These are phyloP conservation scores for Candida sanyaensis DNA, from an alignment of 1,139 yeast species.

Conservation along the genomic window DNA sequence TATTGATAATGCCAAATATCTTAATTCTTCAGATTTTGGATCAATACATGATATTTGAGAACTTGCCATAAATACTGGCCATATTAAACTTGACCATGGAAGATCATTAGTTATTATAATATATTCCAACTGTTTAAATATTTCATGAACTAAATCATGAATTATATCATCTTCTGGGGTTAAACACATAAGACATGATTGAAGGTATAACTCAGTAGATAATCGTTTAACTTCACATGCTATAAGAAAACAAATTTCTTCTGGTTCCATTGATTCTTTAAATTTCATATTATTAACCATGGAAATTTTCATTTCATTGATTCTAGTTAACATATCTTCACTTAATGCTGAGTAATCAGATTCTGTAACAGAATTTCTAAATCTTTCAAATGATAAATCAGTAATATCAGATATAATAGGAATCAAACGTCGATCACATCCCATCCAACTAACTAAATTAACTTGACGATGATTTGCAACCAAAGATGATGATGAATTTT, in stretches of 20 bases:
- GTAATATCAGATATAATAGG: constrained; percentile 35
- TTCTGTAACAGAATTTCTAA: constrained; percentile 17
- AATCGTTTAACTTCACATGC: constrained; percentile 30
- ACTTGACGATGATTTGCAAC: constrained; percentile 5
- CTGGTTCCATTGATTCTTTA: constrained; percentile 11
- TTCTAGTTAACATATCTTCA: constrained; percentile 15
- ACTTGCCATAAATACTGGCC: constrained; percentile 29
- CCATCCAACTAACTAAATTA: constrained; percentile 24
- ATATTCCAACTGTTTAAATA: constrained; percentile 22
- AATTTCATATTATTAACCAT: not conserved
- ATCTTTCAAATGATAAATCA: constrained; percentile 33
- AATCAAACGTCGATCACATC: constrained; percentile 30
- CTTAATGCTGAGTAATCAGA: constrained; percentile 17
- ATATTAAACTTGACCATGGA: constrained; percentile 24
- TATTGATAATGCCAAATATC: constrained; percentile 26
- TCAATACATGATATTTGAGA: constrained; percentile 24
- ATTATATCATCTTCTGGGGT: constrained; percentile 21
- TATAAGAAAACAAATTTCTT: constrained; percentile 28
- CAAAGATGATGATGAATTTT: constrained; percentile 3
- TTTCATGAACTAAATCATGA: constrained; percentile 16
- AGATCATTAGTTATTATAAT: constrained; percentile 17
- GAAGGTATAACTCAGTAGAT: constrained; percentile 25
- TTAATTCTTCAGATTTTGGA: constrained; percentile 25
- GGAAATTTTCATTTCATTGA: constrained; percentile 14
- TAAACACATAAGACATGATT: constrained; percentile 24